These are phyloP conservation scores for Parachaetomium inaequale DNA, from an alignment of 495 filamentous ascomycete species.

Conservation along the genomic window DNA sequence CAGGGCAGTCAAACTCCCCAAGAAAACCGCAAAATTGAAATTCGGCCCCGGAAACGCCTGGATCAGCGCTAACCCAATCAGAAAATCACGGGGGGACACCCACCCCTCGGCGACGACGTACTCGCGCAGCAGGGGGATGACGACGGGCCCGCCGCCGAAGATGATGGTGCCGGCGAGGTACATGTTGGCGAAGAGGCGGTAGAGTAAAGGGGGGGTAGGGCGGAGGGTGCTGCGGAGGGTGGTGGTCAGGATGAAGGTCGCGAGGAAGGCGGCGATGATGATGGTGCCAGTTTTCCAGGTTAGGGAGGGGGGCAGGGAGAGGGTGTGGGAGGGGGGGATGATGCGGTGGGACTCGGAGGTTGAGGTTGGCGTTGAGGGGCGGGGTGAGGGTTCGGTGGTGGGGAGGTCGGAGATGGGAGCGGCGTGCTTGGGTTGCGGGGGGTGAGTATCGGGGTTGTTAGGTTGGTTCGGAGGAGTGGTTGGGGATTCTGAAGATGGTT, in stretches of 20 bases:
- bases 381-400: slow-evolving; percentile 7
- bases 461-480: not conserved
- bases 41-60: slow-evolving; percentile 84
- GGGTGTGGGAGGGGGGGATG: slow-evolving; percentile 38
- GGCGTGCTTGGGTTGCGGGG: not conserved
- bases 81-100: slow-evolving; percentile 75
- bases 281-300: slow-evolving; percentile 47
- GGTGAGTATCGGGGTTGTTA: not conserved
- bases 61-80: slow-evolving; percentile 77
- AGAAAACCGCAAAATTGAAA: slow-evolving; percentile 83
- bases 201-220: slow-evolving; percentile 40
- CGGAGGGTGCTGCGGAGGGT: slow-evolving; percentile 50
- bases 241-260: slow-evolving; percentile 60
- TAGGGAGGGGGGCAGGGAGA: slow-evolving; percentile 40
- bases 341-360: slow-evolving; percentile 32
- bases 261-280: slow-evolving; percentile 54
- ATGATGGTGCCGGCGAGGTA: slow-evolving; percentile 87
- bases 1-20: slow-evolving; percentile 60
- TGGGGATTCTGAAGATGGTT: not conserved
- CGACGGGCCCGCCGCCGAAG: slow-evolving; percentile 82
- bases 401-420: slow-evolving; percentile 17
- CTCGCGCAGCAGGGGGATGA: slow-evolving; percentile 73
- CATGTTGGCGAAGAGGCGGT: slow-evolving; percentile 72
- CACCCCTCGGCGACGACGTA: slow-evolving; percentile 79
- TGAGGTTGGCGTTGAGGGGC: not conserved